Conservation (phyloP, 2,329 filamentous ascomycete genomes). For the Colletotrichum australisinense region DNA sequence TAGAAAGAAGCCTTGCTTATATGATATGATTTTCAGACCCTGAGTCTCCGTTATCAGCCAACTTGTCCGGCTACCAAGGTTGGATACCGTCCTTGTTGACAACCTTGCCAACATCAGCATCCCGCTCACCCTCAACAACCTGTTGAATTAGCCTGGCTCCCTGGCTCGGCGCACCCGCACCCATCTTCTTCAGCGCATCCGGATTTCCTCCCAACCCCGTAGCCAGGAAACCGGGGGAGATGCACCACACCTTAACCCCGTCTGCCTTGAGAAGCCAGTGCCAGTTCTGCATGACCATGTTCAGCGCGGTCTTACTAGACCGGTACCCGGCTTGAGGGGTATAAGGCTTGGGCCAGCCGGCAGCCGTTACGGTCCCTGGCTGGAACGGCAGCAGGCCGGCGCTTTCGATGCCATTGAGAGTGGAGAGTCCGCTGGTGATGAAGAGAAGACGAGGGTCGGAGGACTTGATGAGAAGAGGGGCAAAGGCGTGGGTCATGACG, state of each 20-base stretch:
- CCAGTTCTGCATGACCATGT: slow-evolving; percentile 63
- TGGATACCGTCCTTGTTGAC: slow-evolving; percentile 44
- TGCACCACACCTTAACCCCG: slow-evolving; percentile 60
- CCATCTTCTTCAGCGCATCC: slow-evolving; percentile 46
- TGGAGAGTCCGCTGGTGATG: slow-evolving; percentile 55
- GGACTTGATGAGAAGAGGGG: slow-evolving; percentile 56
- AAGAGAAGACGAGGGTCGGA: slow-evolving; percentile 58
- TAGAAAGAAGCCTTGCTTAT: too few species aligned
- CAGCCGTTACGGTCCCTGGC: slow-evolving; percentile 50
- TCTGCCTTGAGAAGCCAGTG: slow-evolving; percentile 53
- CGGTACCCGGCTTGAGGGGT: slow-evolving; percentile 47
- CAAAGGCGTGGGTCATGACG: slow-evolving; percentile 48
- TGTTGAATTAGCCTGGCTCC: slow-evolving; percentile 51
- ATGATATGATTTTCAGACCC: too few species aligned
- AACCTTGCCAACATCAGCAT: slow-evolving; percentile 53
- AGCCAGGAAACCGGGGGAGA: slow-evolving; percentile 61
- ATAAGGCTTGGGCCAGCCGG: slow-evolving; percentile 58
- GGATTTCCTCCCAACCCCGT: slow-evolving; percentile 53
- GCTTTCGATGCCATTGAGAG: slow-evolving; percentile 43
- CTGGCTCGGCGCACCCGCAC: slow-evolving; percentile 47
- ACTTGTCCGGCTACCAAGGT: slow-evolving; percentile 41
- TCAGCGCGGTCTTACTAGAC: slow-evolving; percentile 55
- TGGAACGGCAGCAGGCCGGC: slow-evolving; percentile 32
- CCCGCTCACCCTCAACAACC: slow-evolving; percentile 55
- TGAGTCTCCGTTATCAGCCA: too few species aligned